Percentiles rank a stretch among this genome's conserved stretches.
Evolutionary conservation across 2,329 filamentous ascomycete genomes (phyloP).

Genomic region (Aspergillus cejpii): DNA sequence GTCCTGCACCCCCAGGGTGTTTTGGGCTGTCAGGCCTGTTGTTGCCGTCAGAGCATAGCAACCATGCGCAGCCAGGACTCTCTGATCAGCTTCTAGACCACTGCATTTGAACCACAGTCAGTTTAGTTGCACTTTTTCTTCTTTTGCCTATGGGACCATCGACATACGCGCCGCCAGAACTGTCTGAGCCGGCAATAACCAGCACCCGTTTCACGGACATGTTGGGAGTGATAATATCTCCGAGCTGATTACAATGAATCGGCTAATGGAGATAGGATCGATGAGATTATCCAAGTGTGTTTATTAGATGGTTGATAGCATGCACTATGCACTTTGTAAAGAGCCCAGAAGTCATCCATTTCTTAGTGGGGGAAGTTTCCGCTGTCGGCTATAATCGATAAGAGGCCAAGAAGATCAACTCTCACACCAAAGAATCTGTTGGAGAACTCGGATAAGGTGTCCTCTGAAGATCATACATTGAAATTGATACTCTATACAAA

Average conservation of each 20-base stretch:
- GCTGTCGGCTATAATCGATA: neutral
- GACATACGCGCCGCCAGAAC: constrained; percentile 79
- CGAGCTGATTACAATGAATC: neutral
- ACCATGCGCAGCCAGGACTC: constrained; percentile 83
- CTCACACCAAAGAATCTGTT: too few relatives aligned
- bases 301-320: neutral
- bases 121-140: constrained; percentile 3
- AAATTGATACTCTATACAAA: too few relatives aligned
- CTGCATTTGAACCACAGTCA: constrained; percentile 46
- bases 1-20: constrained; percentile 74
- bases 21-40: constrained; percentile 91
- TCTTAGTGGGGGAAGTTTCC: neutral
- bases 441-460: too few relatives aligned
- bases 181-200: constrained; percentile 82
- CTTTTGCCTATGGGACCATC: neutral
- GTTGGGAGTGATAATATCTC: constrained; percentile 7
- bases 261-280: neutral
- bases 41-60: constrained; percentile 96
- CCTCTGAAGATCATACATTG: too few relatives aligned
- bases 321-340: neutral
- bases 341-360: neutral
- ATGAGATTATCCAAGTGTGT: neutral
- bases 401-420: constrained; percentile 2
- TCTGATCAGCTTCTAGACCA: constrained; percentile 91
- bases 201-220: constrained; percentile 54